Evolutionary conservation across 2,329 filamentous ascomycete genomes (phyloP).

Genomic region (Tolypocladium cylindrosporum): DNA sequence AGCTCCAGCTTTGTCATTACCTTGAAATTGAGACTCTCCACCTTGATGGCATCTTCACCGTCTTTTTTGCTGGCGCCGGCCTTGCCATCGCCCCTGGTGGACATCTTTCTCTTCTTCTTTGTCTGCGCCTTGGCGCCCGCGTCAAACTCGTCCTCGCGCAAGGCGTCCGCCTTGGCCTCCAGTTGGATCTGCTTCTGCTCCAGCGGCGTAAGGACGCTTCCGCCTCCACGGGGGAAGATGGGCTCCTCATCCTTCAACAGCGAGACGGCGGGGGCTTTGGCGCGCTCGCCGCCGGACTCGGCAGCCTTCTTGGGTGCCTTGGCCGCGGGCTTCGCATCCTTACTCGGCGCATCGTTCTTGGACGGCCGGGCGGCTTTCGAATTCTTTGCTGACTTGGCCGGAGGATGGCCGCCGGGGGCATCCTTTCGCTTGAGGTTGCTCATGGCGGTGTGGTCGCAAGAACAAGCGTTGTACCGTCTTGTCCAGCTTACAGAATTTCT

Average conservation of each 20-base stretch:
- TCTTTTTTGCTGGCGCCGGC: slow-evolving; percentile 34
- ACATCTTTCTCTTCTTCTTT: slow-evolving; percentile 50
- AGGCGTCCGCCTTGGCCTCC: slow-evolving; percentile 82
- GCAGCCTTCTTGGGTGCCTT: slow-evolving; percentile 22
- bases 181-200: slow-evolving; percentile 96
- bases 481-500: slow-evolving; percentile 1
- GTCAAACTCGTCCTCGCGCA: slow-evolving; percentile 70
- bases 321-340: slow-evolving; percentile 17
- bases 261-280: slow-evolving; percentile 28
- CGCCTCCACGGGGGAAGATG: slow-evolving; percentile 86
- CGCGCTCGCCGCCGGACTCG: slow-evolving; percentile 15
- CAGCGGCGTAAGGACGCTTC: slow-evolving; percentile 78
- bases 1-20: slow-evolving; percentile 31
- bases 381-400: slow-evolving; percentile 37
- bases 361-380: slow-evolving; percentile 35
- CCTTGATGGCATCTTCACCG: slow-evolving; percentile 52
- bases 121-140: slow-evolving; percentile 32
- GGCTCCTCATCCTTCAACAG: slow-evolving; percentile 68
- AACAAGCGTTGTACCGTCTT: background rate
- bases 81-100: slow-evolving; percentile 40
- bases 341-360: slow-evolving; percentile 28
- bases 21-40: slow-evolving; percentile 86
- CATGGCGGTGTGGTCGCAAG: slow-evolving; percentile 29
- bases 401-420: slow-evolving; percentile 39
- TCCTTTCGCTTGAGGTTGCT: slow-evolving; percentile 49